phyloP scores from a whole-genome alignment of 306 rosid genomes.

The Trichosanthes cucumerina region DNA sequence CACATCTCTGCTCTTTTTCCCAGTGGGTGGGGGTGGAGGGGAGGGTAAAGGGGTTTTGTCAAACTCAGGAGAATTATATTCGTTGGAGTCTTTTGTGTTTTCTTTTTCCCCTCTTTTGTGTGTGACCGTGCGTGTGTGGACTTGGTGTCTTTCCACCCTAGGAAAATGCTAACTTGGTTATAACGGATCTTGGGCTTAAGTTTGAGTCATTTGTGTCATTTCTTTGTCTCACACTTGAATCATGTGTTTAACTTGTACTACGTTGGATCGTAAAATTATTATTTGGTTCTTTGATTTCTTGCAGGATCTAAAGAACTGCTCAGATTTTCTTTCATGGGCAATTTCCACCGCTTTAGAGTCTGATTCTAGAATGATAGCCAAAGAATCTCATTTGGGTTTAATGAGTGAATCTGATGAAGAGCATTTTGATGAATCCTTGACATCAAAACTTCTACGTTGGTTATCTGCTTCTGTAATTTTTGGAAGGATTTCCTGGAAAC shows the following conservation, averaged over 20 bases:
- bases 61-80: no score
- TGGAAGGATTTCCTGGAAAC: constrained; percentile 42
- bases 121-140: not conserved
- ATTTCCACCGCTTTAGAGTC: constrained; percentile 43
- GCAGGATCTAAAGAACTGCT: constrained; percentile 51
- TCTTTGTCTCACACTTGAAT: constrained; percentile 7
- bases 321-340: constrained; percentile 63
- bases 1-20: no score
- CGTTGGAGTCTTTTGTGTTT: not conserved
- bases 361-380: constrained; percentile 29
- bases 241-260: not conserved
- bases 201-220: not conserved
- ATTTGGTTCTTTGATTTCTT: not conserved
- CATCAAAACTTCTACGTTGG: constrained; percentile 59
- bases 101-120: not conserved
- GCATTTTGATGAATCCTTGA: constrained; percentile 29
- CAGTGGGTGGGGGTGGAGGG: not conserved
- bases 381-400: constrained; percentile 22
- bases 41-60: not conserved
- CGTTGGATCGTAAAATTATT: not conserved
- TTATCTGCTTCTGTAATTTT: constrained; percentile 58
- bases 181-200: not conserved
- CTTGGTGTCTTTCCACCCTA: not conserved
- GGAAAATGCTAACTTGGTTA: not conserved
- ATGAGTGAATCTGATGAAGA: constrained; percentile 21